These are phyloP conservation scores for Zygoascus biomembranicola DNA, from an alignment of 805 yeast species.

Conservation along the genomic window DNA sequence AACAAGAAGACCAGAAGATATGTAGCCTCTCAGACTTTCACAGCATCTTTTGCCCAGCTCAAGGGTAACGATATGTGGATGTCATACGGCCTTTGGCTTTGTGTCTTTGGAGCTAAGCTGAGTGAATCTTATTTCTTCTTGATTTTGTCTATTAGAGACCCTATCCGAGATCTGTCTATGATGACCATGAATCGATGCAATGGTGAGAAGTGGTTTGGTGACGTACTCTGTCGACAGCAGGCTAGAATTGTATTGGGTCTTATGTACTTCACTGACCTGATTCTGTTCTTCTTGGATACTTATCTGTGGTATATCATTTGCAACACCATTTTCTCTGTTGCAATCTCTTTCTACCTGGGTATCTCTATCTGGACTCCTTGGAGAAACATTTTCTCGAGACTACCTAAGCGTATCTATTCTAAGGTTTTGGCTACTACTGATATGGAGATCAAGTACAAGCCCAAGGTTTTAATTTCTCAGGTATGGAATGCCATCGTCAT, in stretches of 20 bases:
- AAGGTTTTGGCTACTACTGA: slow-evolving; percentile 96
- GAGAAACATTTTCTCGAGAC: slow-evolving; percentile 96
- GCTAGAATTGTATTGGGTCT: slow-evolving; percentile 83
- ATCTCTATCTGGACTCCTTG: slow-evolving; percentile 98
- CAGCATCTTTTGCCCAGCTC: slow-evolving; percentile 80
- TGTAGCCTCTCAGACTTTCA: slow-evolving; percentile 90
- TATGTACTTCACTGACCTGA: slow-evolving; percentile 87
- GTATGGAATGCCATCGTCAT: slow-evolving; percentile 99
- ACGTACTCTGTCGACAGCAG: slow-evolving; percentile 70
- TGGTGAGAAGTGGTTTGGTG: slow-evolving; percentile 89
- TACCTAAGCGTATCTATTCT: slow-evolving; percentile 98
- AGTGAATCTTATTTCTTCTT: slow-evolving; percentile 89
- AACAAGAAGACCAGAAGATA: slow-evolving; percentile 43
- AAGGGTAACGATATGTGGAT: slow-evolving; percentile 90
- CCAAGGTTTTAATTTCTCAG: slow-evolving; percentile 95
- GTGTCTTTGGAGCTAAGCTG: slow-evolving; percentile 83
- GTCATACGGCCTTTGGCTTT: slow-evolving; percentile 85
- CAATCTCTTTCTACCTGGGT: slow-evolving; percentile 97
- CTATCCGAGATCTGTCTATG: slow-evolving; percentile 79
- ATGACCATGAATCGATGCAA: slow-evolving; percentile 79
- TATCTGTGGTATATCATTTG: slow-evolving; percentile 97
- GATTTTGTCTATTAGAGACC: slow-evolving; percentile 85
- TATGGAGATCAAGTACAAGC: slow-evolving; percentile 98
- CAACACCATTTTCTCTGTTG: slow-evolving; percentile 92
- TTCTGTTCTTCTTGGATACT: slow-evolving; percentile 96